Percentiles rank a stretch among this genome's conserved stretches.
Conservation (phyloP, 768 basidiomycete genomes). For the Mycena chlorophos region DNA sequence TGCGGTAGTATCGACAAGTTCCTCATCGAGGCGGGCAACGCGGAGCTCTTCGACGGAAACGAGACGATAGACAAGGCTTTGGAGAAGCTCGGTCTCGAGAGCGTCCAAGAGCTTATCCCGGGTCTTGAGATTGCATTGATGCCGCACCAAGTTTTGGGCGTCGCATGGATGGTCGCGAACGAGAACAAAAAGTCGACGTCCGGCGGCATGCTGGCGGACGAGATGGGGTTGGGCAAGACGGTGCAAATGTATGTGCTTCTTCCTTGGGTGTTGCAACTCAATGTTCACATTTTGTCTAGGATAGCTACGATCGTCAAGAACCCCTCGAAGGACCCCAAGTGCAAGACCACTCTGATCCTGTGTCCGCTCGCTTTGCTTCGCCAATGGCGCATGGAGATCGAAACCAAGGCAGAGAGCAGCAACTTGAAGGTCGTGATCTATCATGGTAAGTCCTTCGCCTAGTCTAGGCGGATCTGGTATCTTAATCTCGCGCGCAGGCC, state of each 20-base stretch:
- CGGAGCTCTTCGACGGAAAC: constrained; percentile 59
- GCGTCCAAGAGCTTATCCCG: constrained; percentile 48
- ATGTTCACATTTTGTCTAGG: constrained; percentile 32
- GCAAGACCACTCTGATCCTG: constrained; percentile 64
- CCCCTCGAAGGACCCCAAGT: constrained; percentile 44
- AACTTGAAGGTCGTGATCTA: not conserved
- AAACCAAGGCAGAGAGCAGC: not conserved
- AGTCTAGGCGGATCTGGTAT: constrained; percentile 27
- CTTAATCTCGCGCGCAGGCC: constrained; percentile 65
- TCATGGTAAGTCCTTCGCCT: not conserved
- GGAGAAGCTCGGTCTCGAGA: constrained; percentile 49
- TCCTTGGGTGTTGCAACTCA: constrained; percentile 2
- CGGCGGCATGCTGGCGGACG: constrained; percentile 53
- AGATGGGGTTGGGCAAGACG: constrained; percentile 45
- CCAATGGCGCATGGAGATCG: constrained; percentile 61
- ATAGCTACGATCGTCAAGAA: constrained; percentile 64
- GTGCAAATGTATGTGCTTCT: constrained; percentile 43
- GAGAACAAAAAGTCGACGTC: constrained; percentile 38
- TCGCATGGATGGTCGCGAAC: constrained; percentile 61
- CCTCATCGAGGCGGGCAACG: constrained; percentile 54
- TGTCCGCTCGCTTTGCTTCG: constrained; percentile 57
- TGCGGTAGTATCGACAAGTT: constrained; percentile 52
- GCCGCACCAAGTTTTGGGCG: constrained; percentile 68
- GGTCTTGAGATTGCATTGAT: constrained; percentile 63
- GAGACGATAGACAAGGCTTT: constrained; percentile 59